These are phyloP conservation scores for Russula virescens DNA, from an alignment of 768 basidiomycete species.

Conservation along the genomic window DNA sequence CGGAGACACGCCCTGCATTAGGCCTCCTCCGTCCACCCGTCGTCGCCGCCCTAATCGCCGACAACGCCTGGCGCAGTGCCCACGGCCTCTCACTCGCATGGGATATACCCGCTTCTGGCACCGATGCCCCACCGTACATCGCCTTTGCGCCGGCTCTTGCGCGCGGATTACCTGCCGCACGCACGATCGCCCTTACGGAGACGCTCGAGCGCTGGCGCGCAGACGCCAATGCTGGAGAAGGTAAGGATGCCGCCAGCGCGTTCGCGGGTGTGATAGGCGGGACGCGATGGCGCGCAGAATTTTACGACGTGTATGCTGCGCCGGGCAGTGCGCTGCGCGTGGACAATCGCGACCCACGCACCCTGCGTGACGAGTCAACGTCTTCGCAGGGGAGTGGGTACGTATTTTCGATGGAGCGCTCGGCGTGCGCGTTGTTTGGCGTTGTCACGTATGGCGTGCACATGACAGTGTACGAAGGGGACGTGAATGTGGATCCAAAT, in stretches of 20 bases:
- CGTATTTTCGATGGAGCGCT: conserved; percentile 85
- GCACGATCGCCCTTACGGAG: conserved; percentile 56
- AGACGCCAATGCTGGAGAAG: background rate
- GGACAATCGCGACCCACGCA: conserved; percentile 21
- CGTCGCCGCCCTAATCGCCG: conserved; percentile 46
- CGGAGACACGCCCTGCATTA: conserved; percentile 47
- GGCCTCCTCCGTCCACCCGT: conserved; percentile 57
- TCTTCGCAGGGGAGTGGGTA: conserved; percentile 35
- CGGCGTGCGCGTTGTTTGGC: conserved; percentile 86
- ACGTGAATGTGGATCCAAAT: background rate
- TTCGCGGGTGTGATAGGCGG: conserved; percentile 65
- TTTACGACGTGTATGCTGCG: conserved; percentile 69
- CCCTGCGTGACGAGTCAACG: conserved; percentile 27
- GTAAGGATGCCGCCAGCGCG: conserved; percentile 47
- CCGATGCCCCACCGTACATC: background rate
- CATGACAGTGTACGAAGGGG: conserved; percentile 61
- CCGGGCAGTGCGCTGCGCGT: conserved; percentile 57
- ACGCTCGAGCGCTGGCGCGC: conserved; percentile 69
- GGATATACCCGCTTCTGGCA: conserved; percentile 33
- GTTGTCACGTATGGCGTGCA: conserved; percentile 91
- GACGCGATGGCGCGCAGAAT: conserved; percentile 79
- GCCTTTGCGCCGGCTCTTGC: conserved; percentile 10
- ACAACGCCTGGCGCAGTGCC: conserved; percentile 38
- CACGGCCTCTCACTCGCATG: conserved; percentile 35
- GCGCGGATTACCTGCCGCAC: conserved; percentile 33